Conservation (phyloP, 2,329 filamentous ascomycete genomes). For the Cadophora sp. region DNA sequence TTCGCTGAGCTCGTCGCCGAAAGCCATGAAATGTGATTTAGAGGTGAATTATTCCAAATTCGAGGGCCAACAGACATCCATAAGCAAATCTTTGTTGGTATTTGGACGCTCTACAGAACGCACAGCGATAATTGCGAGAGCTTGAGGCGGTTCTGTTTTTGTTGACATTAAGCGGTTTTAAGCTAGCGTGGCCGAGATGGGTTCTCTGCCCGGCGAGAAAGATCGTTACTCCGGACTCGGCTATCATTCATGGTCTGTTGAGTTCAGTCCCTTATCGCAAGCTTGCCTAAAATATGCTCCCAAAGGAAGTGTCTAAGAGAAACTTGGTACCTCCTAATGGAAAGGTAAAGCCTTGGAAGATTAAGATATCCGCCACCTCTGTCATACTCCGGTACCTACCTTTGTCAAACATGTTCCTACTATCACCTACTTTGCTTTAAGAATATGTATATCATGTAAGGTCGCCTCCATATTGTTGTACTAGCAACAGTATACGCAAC, state of each 20-base stretch:
- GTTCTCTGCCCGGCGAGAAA: not conserved
- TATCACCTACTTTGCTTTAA: not conserved
- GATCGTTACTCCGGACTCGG: not conserved
- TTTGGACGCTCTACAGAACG: not conserved
- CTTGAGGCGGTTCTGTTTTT: not conserved
- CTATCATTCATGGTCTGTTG: not conserved
- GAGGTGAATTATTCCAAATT: not conserved
- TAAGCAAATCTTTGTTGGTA: not conserved
- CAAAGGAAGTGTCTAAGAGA: too few species aligned
- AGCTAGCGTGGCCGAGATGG: not conserved
- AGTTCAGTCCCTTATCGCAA: not conserved
- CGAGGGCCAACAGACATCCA: not conserved
- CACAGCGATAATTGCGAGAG: not conserved
- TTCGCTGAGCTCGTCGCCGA: slow-evolving; percentile 1
- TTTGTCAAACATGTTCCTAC: not conserved
- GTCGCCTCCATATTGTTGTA: not conserved
- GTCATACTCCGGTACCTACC: not conserved
- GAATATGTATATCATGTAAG: not conserved
- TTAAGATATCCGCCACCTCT: not conserved
- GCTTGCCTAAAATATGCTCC: not conserved
- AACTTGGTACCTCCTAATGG: too few species aligned
- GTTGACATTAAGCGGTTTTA: not conserved
- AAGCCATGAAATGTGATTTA: slow-evolving; percentile 10
- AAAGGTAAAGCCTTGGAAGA: too few species aligned
- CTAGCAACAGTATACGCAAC: not conserved